These are phyloP conservation scores for Triticum turgidum DNA, from an alignment of 176 grass and related monocot genomes.

Conservation along the genomic window DNA sequence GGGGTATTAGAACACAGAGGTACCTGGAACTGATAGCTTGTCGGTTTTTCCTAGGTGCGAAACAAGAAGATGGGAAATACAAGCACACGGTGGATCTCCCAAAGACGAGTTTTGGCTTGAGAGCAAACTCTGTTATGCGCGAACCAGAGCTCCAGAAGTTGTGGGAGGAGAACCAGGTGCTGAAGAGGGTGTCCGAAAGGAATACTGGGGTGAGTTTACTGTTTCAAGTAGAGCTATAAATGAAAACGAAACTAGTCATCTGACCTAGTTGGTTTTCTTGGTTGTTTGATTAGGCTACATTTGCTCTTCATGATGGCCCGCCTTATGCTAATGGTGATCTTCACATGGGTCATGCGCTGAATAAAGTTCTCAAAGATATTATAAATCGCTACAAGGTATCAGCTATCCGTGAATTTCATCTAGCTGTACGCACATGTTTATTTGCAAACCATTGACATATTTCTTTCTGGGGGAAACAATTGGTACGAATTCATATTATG, in stretches of 20 bases:
- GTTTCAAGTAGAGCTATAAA: constrained; percentile 9
- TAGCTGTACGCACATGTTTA: constrained; percentile 14
- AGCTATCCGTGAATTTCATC: background rate
- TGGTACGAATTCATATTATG: background rate
- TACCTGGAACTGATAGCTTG: background rate
- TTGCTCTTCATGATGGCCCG: constrained; percentile 93
- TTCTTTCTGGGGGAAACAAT: background rate
- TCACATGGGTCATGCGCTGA: constrained; percentile 95
- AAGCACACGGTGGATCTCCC: constrained; percentile 93
- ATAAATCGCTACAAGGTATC: constrained; percentile 98
- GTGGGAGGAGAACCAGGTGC: constrained; percentile 94
- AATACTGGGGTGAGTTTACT: constrained; percentile 77
- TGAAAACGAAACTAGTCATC: constrained; percentile 11
- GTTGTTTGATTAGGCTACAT: constrained; percentile 55
- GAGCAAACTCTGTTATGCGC: constrained; percentile 72
- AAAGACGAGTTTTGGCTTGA: constrained; percentile 83
- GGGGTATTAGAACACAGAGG: background rate
- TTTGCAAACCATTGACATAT: background rate
- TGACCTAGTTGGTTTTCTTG: background rate
- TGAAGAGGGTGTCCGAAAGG: constrained; percentile 79
- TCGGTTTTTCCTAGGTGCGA: constrained; percentile 48
- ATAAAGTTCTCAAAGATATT: constrained; percentile 97
- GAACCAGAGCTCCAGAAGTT: constrained; percentile 93
- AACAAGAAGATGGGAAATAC: constrained; percentile 87
- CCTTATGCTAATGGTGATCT: constrained; percentile 98